A percentile compares a stretch with the other conserved stretches of the same genome.
phyloP scores from a whole-genome alignment of 2,329 filamentous ascomycete species.

The Sporothrix curviconia region DNA sequence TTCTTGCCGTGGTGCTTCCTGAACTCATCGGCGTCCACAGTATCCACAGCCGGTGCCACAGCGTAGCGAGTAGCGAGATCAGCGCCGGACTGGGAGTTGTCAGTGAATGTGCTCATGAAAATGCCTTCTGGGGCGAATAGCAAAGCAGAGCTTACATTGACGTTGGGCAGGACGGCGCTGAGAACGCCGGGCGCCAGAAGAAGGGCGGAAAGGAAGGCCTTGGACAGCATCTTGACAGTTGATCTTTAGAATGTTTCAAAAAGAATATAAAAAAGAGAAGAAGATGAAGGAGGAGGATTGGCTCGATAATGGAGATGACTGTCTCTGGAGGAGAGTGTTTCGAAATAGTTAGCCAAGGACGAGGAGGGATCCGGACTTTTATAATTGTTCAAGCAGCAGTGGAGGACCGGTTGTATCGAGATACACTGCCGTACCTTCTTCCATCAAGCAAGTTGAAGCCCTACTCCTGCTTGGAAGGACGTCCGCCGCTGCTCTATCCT shows the following conservation, averaged over 20 bases:
- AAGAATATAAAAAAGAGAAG: background rate
- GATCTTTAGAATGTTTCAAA: background rate
- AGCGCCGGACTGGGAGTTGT: background rate
- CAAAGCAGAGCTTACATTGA: background rate
- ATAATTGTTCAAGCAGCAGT: no score
- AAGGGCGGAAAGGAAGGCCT: constrained; percentile 15
- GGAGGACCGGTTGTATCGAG: no score
- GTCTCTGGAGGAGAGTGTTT: constrained; percentile 4
- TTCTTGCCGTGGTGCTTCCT: constrained; percentile 7
- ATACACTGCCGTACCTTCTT: no score
- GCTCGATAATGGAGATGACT: background rate
- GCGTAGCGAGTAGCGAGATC: background rate
- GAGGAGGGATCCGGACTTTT: constrained; percentile 1
- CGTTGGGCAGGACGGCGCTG: constrained; percentile 14
- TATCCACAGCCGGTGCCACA: background rate
- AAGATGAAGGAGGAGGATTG: background rate
- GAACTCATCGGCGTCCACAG: background rate
- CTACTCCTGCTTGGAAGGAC: no score
- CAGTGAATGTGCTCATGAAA: background rate
- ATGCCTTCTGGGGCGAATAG: background rate
- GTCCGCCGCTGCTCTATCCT: background rate
- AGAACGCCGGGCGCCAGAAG: constrained; percentile 18
- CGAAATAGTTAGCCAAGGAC: background rate
- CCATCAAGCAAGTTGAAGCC: no score
- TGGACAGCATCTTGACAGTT: constrained; percentile 16